Conservation (phyloP, 2,329 filamentous ascomycete species). For the Plectosphaerella cucumerina region DNA sequence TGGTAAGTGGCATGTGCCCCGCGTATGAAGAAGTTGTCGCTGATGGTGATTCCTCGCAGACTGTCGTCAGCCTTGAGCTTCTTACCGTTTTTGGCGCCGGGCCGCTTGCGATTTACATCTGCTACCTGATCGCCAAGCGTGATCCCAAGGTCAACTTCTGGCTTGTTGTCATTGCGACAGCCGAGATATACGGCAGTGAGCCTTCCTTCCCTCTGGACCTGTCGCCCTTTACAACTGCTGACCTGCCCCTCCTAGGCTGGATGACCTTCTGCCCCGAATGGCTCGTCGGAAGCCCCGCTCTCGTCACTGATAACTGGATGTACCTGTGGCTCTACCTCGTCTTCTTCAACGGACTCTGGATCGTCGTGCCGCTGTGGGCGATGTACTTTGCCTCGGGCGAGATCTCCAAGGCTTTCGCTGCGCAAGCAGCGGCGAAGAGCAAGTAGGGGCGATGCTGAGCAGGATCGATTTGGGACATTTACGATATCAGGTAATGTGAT, state of each 20-base stretch:
- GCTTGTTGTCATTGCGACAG: constrained; percentile 62
- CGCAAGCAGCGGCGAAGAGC: constrained; percentile 22
- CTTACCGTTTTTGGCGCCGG: constrained; percentile 61
- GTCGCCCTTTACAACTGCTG: neutral
- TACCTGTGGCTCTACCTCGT: constrained; percentile 64
- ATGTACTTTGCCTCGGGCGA: constrained; percentile 51
- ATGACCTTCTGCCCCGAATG: constrained; percentile 71
- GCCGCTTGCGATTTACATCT: constrained; percentile 55
- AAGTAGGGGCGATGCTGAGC: neutral
- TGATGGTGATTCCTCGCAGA: constrained; percentile 22
- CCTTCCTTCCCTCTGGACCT: neutral
- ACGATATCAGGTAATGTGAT: no score
- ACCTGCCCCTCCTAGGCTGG: constrained; percentile 42
- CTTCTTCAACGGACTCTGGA: constrained; percentile 68
- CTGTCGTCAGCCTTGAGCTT: constrained; percentile 61
- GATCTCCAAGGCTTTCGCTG: constrained; percentile 49
- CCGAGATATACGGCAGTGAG: constrained; percentile 61
- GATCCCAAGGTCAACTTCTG: constrained; percentile 53
- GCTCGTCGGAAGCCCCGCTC: constrained; percentile 57
- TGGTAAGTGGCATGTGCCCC: constrained; percentile 34
- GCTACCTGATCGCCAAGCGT: constrained; percentile 54
- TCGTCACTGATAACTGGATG: constrained; percentile 65
- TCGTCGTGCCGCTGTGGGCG: constrained; percentile 57
- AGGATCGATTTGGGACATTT: neutral
- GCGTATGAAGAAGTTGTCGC: neutral